A percentile compares a stretch with the other conserved stretches of the same genome.
Evolutionary conservation across 345 rosid species (phyloP).

Genomic region (Gossypium mustelinum): DNA sequence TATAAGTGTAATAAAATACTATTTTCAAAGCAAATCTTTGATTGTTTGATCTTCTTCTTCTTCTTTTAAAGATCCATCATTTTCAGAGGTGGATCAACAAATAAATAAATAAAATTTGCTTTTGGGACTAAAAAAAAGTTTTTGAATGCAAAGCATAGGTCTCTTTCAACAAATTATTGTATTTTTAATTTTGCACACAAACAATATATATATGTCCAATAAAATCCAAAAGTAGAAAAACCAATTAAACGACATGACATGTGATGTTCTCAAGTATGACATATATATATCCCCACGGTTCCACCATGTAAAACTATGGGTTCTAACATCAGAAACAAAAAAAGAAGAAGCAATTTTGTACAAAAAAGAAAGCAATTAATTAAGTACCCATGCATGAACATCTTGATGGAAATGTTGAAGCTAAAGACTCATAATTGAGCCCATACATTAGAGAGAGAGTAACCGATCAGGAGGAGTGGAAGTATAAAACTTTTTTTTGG

Average conservation of each 20-base stretch:
- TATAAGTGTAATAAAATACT: not conserved
- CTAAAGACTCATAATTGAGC: not conserved
- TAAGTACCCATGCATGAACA: not conserved
- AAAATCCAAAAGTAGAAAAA: constrained; percentile 1
- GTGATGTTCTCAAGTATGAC: not conserved
- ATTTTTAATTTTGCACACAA: not conserved
- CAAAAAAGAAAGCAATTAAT: not conserved
- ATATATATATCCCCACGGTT: constrained; percentile 1
- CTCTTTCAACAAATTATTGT: constrained; percentile 4
- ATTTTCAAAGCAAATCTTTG: not conserved
- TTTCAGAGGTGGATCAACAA: constrained; percentile 5
- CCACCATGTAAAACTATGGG: not conserved
- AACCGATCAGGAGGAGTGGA: too few species aligned
- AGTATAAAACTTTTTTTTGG: too few species aligned
- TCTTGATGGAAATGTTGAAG: not conserved
- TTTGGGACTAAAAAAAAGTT: not conserved
- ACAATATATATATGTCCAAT: not conserved
- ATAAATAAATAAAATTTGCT: not conserved
- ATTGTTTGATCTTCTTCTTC: not conserved
- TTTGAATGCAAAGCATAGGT: not conserved
- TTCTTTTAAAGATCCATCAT: not conserved
- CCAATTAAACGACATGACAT: constrained; percentile 11
- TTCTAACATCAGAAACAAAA: not conserved
- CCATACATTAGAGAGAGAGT: not conserved
- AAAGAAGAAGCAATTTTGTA: too few species aligned